Base-by-base conservation (phyloP, 2,329 filamentous ascomycete genomes). In the Bipolaris victoriae region DNA sequence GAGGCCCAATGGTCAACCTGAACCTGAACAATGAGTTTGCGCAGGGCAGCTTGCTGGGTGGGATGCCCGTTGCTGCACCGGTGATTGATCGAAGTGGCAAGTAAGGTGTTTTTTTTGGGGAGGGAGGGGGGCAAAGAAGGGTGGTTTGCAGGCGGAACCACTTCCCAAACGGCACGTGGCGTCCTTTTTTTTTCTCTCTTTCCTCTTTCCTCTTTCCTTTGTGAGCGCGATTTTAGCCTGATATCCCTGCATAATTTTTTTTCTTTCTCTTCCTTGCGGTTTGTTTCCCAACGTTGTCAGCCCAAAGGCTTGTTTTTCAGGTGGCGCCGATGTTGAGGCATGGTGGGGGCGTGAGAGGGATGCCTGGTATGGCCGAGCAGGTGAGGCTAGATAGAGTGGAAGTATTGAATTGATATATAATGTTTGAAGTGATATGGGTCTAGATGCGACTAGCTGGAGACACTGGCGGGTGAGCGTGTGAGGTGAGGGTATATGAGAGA, bases 11-110 rank as follows among this genome's bases (percentile, higher is more conserved):
- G 76, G 58, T 83, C 7, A 76, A 82, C 60, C 62, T 80, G 18
- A 71, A 71, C 20, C 77, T 77, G 29, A 71, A 75, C 48, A 74
- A 75, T 37, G 66, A 73, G 60, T 83, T 82, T 62, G 78, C 75
- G 9, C 68, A 77, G 33, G 81, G 77, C 22, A 84, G 81, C 63
- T 74, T 84, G 51, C 76, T 83, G 13, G 79, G 81, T 47, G 73
- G 76, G 54, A 74, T 79, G 16, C 68, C 70, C n/a, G 66, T 69
- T 29, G 52, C 69, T n/a, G 70, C 64, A 45, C 76, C 73, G 11
- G 63, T 77, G 11, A 74, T 80, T 51, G 78, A 79, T 63, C 66
- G 77, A 18, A 70, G 68, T 56, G 73, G 64, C 50, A 67, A 60
- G 61, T 64, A 60, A 10, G 26, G 26, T 29, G 53, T 9, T 15